Base-by-base conservation (phyloP, 805 yeast genomes). In the Yamadazyma tumulicola region DNA sequence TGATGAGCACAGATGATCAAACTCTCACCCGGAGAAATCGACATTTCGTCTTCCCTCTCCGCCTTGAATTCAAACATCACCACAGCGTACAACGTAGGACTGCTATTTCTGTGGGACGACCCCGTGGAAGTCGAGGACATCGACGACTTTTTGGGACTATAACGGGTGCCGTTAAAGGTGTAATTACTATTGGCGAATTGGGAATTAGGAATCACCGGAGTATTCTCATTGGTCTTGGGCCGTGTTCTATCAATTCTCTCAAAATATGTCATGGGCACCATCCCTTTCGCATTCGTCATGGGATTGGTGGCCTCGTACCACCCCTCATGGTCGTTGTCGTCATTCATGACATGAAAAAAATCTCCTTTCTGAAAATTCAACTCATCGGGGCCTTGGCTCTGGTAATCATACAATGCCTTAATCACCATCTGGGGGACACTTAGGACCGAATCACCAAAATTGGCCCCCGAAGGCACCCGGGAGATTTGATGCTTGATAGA, bases 1-100 rank as follows among this genome's bases (percentile, higher is more conserved):
- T 91, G 95, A 59, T 91, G 97, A 2, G 99, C 99, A 61, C 96
- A 91, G 9, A 94, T 78, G 19, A 89, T 85, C 42, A 93, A 74
- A 49, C 85, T 82, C 50, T 93, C 99, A 24, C 97, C 97, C 1
- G 85, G 85, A 19, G 59, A 53, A 3, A 91, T 86, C 43, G 82
- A 81, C 45, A 93, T 71, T 60, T 93, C 99, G 62, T 94, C 98
- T 5, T 71, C 69, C 34, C 79, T 57, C 48, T 84, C 88, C 5
- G 97, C 97, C 41, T 68, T 72, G 59, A 93, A 93, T 49, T 86
- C 95, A 55, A 81, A 93, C 34, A 88, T 65, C 5, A 88, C 87
- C 35, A 85, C 75, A 2, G 96, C 97, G 54, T 89, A 91, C 17
- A 91, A 62, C 3, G 81, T 79, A 38, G 61, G 67, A 32, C 40